Evolutionary conservation across 371 early-diverging fungal species (phyloP), one percentile per base, ranked within the genome.

Genomic region (Syncephalastrum contaminatum): DNA sequence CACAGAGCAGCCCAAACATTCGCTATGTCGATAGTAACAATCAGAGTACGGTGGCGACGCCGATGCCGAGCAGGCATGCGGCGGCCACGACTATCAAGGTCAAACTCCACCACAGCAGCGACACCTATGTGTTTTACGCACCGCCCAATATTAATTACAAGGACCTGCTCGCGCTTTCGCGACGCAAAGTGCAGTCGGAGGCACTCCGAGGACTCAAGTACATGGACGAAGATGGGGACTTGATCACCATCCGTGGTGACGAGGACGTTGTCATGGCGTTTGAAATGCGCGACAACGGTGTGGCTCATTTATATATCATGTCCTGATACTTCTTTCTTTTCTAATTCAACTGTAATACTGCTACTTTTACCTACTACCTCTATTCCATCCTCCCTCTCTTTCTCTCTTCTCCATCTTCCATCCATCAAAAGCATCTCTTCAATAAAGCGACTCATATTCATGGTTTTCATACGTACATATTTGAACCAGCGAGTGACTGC

Each of bases 241-340:
- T 84, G 53, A 82, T 92, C 21, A 82, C 80, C 39, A 82, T 94
- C 52, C 81, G 83, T 48, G 80, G 79, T 18, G 89, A 93, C 58
- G 93, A 91, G 36, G 96, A 94, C 59, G 86, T 94, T 16, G 78
- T 73, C 41, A 60, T 92, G 81, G 91, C 93, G 6, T 88, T 93
- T 75, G 91, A 90, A 61, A 43, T 20, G 15, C 41, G 51, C 70
- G 77, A 27, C 75, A 80, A 20, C 18, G 56, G 21, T 30, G 58
- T 51, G 14, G 45, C 48, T 27, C 51, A 58, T 44, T 36, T 58
- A 25, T 58, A 50, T 27, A 58, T 58, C 36, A 30, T 30, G 36
- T 30, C 36, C 36, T 30, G 36, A 30, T 30, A 30, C 36, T 30
- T 3, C 10, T 30, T 30, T 10, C 36, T 30, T 30, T 25, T 25